Conservation (phyloP, 352 stramenopile species). For the Achlya hypogyna region DNA sequence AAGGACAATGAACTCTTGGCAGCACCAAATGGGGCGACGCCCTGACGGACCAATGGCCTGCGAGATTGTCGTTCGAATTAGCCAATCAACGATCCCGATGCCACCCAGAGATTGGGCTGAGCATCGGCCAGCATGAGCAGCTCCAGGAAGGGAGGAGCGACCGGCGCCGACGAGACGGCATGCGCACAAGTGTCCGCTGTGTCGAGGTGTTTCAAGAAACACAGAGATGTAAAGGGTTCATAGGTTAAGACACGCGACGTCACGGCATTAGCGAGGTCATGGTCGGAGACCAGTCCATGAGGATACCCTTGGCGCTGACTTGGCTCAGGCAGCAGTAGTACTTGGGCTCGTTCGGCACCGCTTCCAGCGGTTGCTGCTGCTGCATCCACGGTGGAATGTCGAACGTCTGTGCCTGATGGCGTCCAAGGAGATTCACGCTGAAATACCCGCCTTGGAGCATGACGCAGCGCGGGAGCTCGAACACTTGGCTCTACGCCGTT, state of each 20-base stretch:
- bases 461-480: slow-evolving; percentile 42
- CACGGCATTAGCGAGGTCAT: background rate
- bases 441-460: slow-evolving; percentile 35
- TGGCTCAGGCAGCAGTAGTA: slow-evolving; percentile 78
- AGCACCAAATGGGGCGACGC: no score
- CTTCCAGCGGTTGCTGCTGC: slow-evolving; percentile 26
- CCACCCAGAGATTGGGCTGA: no score
- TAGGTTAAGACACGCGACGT: background rate
- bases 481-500: slow-evolving; percentile 30
- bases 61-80: background rate
- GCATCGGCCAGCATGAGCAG: no score
- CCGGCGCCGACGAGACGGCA: no score
- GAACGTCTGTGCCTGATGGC: slow-evolving; percentile 66
- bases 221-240: background rate
- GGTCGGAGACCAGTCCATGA: background rate
- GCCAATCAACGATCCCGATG: background rate
- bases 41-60: no score
- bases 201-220: background rate
- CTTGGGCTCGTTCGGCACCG: slow-evolving; percentile 31
- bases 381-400: slow-evolving; percentile 46
- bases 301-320: slow-evolving; percentile 48
- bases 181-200: background rate
- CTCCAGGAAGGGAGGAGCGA: no score
- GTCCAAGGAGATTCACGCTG: slow-evolving; percentile 50
- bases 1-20: background rate